Evolutionary conservation across 2,329 filamentous ascomycete genomes (phyloP).

Genomic region (Cordyceps cicadae): DNA sequence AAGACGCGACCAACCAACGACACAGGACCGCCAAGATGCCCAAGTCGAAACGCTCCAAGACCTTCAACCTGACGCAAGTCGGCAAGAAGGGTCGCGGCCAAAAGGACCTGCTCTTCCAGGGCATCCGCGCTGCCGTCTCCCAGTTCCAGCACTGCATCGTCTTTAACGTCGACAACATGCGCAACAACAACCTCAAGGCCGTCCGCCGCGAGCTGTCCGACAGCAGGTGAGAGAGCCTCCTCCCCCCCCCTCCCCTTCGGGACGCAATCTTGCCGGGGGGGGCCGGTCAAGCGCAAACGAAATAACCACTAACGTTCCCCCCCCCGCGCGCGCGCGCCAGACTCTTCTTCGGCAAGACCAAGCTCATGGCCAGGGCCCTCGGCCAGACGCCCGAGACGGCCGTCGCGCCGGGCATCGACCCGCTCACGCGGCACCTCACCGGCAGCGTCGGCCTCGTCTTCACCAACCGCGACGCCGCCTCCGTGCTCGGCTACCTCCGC

Average conservation of each 20-base stretch:
- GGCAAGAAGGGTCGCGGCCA: slow-evolving; percentile 90
- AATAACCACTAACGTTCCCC: no score
- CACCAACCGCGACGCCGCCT: slow-evolving; percentile 64
- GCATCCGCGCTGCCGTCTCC: slow-evolving; percentile 76
- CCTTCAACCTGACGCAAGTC: slow-evolving; percentile 85
- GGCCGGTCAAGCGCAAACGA: no score
- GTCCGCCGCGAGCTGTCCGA: slow-evolving; percentile 78
- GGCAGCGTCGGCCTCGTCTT: slow-evolving; percentile 88
- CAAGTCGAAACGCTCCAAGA: slow-evolving; percentile 86
- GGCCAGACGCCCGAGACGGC: slow-evolving; percentile 71
- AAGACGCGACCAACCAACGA: slow-evolving; percentile 1
- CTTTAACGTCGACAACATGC: slow-evolving; percentile 93
- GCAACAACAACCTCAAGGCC: slow-evolving; percentile 91
- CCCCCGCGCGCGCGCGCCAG: neutral
- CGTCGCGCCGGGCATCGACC: slow-evolving; percentile 68
- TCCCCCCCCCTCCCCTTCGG: no score
- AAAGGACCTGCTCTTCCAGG: slow-evolving; percentile 79
- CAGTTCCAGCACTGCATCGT: slow-evolving; percentile 88
- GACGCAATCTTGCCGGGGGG: no score
- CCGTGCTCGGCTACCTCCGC: slow-evolving; percentile 65
- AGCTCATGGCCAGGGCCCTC: slow-evolving; percentile 95
- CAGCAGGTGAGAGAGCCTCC: slow-evolving; percentile 54
- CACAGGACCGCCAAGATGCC: slow-evolving; percentile 57
- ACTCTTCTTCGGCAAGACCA: slow-evolving; percentile 99
- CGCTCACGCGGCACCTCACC: slow-evolving; percentile 59